Percentiles rank a stretch among this genome's conserved stretches.
Evolutionary conservation across 345 rosid genomes (phyloP).

Genomic region (Stellera chamaejasme): DNA sequence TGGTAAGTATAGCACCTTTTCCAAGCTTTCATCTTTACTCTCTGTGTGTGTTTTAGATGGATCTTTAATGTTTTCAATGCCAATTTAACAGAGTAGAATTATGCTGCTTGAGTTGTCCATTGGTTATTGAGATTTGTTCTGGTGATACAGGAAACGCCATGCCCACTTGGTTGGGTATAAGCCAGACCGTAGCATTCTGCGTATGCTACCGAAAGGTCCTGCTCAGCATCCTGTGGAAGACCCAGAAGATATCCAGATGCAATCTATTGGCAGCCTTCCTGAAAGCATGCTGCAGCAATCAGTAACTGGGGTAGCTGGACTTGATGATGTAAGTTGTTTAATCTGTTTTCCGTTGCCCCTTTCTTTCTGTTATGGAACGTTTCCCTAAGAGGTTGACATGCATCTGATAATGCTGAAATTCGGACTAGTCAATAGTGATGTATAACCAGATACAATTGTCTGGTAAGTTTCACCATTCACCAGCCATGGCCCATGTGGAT

Average conservation of each 20-base stretch:
- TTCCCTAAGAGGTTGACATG: no score
- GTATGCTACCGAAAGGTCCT: constrained; percentile 12
- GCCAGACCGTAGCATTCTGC: constrained; percentile 13
- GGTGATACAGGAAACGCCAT: constrained; percentile 41
- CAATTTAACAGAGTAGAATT: neutral
- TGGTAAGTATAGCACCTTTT: constrained; percentile 42
- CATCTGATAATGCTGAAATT: no score
- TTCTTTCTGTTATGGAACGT: no score
- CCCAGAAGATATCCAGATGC: constrained; percentile 20
- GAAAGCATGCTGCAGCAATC: constrained; percentile 11
- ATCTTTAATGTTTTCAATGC: neutral
- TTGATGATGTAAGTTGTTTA: constrained; percentile 22
- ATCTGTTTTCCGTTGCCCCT: neutral
- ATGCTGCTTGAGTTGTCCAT: constrained; percentile 2
- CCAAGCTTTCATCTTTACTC: neutral
- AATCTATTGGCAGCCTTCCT: constrained; percentile 11
- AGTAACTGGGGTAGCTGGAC: constrained; percentile 10
- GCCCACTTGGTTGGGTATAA: constrained; percentile 45
- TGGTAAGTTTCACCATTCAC: neutral
- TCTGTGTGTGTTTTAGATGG: neutral
- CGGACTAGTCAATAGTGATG: neutral
- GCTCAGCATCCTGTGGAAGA: constrained; percentile 20
- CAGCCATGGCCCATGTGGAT: neutral
- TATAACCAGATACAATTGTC: neutral
- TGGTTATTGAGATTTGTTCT: constrained; percentile 13